Conservation (phyloP, 306 rosid species). For the Canavalia gladiata region DNA sequence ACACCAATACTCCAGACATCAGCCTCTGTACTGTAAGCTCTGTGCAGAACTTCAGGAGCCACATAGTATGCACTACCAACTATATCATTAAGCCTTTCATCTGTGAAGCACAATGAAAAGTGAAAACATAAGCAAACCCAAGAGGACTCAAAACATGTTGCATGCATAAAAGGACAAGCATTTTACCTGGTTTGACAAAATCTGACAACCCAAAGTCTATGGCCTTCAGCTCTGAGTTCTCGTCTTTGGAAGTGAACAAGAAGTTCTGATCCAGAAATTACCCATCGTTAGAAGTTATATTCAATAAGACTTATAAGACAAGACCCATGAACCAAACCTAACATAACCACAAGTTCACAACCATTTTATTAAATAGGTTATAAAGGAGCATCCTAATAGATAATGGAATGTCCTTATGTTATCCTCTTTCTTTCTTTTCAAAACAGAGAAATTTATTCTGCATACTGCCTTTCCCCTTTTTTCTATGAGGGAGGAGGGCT, state of each 20-base stretch:
- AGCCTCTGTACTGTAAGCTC: conserved; percentile 91
- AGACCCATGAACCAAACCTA: conserved; percentile 20
- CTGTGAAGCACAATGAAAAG: conserved; percentile 61
- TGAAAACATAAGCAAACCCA: conserved; percentile 30
- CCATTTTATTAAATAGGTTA: conserved; percentile 35
- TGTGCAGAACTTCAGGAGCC: conserved; percentile 95
- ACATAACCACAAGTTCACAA: not conserved
- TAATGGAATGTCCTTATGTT: not conserved
- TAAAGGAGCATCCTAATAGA: conserved; percentile 4
- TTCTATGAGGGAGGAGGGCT: not conserved
- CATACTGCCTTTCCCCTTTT: not conserved
- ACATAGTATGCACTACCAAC: conserved; percentile 99
- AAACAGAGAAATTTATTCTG: not conserved
- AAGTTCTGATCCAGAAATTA: conserved; percentile 78
- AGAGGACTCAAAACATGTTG: not conserved
- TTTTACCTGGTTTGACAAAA: conserved; percentile 86
- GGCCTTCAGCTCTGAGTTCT: conserved; percentile 89
- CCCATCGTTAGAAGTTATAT: conserved; percentile 46
- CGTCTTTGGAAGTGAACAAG: conserved; percentile 79
- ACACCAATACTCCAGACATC: conserved; percentile 97
- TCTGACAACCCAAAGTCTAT: conserved; percentile 98
- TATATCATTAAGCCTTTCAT: conserved; percentile 90
- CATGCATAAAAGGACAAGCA: not conserved
- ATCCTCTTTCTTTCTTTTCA: not conserved
- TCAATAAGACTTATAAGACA: conserved; percentile 22